phyloP scores from a whole-genome alignment of 441 rosid genomes.

The Corymbia citriodora region DNA sequence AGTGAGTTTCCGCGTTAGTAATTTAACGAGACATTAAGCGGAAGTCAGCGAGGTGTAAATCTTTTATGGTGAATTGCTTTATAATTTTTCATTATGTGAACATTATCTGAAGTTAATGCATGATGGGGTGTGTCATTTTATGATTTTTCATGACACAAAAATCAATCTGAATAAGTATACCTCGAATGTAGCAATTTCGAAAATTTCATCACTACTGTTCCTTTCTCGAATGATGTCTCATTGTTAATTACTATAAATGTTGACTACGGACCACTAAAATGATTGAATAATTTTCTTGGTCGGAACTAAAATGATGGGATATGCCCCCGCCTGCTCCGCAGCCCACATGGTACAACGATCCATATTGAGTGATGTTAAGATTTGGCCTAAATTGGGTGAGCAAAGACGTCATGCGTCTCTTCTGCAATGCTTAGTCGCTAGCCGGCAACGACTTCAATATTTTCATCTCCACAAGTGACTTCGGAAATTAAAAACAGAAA shows the following conservation, averaged over 20 bases:
- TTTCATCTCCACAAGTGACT: background rate
- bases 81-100: too few species aligned
- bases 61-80: too few species aligned
- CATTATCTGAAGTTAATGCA: too few species aligned
- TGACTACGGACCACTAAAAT: too few species aligned
- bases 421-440: background rate
- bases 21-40: background rate
- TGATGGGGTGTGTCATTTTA: background rate
- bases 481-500: background rate
- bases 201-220: too few species aligned
- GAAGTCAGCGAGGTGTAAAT: background rate
- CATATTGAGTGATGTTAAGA: background rate
- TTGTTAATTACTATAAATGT: background rate
- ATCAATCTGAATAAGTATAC: background rate
- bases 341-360: too few species aligned
- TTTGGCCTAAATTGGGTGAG: background rate
- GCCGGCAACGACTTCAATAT: background rate
- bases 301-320: background rate
- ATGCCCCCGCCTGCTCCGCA: background rate
- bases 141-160: accelerated
- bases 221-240: background rate
- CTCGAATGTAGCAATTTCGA: too few species aligned
- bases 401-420: background rate
- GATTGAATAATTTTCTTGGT: too few species aligned
- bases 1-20: background rate